Conservation (phyloP, 177 flowering plant species). For the Vitis hybrid region DNA sequence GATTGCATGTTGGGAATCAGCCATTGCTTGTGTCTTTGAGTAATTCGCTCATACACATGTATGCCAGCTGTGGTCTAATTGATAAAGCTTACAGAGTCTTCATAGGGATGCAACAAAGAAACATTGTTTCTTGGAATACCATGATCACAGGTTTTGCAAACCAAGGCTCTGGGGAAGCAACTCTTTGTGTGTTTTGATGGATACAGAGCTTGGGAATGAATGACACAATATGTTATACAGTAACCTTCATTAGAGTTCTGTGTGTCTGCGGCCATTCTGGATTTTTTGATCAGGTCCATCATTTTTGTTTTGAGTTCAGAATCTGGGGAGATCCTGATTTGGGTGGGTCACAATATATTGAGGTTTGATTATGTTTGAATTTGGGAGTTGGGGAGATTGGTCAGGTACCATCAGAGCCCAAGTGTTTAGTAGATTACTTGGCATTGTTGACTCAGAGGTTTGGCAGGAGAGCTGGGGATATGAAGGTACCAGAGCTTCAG, state of each 20-base stretch:
- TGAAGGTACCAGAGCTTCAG: slow-evolving; percentile 60
- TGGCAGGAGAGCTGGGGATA: slow-evolving; percentile 81
- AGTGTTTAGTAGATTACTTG: slow-evolving; percentile 75
- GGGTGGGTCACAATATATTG: slow-evolving; percentile 96
- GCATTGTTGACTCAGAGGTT: slow-evolving; percentile 71
- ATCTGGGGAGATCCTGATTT: slow-evolving; percentile 57
- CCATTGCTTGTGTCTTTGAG: slow-evolving; percentile 31
- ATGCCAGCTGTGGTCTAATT: slow-evolving; percentile 58
- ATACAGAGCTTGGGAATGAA: slow-evolving; percentile 35
- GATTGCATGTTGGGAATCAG: background rate
- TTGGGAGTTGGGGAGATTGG: slow-evolving; percentile 67
- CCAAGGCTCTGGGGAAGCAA: slow-evolving; percentile 53
- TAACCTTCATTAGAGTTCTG: slow-evolving; percentile 53
- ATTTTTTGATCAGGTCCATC: slow-evolving; percentile 47
- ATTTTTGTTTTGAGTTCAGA: background rate
- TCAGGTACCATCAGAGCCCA: slow-evolving; percentile 76
- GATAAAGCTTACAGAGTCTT: slow-evolving; percentile 50
- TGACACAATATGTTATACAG: slow-evolving; percentile 41
- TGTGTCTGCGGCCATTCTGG: slow-evolving; percentile 68
- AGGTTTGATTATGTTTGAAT: slow-evolving; percentile 77
- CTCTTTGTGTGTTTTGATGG: slow-evolving; percentile 36
- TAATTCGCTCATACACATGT: slow-evolving; percentile 72
- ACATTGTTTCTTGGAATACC: slow-evolving; percentile 58
- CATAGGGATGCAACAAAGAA: slow-evolving; percentile 41
- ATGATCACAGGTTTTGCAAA: slow-evolving; percentile 64